Conservation (phyloP, 2,329 filamentous ascomycete species). For the Chaetomiaceae sp. region DNA sequence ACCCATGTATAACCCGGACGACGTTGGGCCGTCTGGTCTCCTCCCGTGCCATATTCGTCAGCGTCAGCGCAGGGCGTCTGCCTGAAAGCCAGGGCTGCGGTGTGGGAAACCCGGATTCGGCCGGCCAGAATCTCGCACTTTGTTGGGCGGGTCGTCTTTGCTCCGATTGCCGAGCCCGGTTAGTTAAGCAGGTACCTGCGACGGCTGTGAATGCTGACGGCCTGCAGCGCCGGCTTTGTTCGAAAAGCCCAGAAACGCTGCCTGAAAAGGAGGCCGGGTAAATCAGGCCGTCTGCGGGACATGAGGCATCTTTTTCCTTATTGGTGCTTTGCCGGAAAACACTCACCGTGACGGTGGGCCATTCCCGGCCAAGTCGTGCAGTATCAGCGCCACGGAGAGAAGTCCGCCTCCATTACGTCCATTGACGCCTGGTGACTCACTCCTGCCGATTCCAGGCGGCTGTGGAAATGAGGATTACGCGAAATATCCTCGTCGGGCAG, state of each 20-base stretch:
- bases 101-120: constrained; percentile 9
- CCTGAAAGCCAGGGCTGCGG: constrained; percentile 13
- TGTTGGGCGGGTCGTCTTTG: constrained; percentile 26
- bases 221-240: neutral
- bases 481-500: neutral
- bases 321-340: neutral
- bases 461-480: constrained; percentile 9
- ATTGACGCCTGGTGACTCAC: constrained; percentile 10
- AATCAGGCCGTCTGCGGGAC: too few species aligned
- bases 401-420: neutral
- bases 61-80: neutral
- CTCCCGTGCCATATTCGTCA: constrained; percentile 16
- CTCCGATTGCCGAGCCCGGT: constrained; percentile 25
- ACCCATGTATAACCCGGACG: constrained; percentile 11
- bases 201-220: too few species aligned
- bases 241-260: neutral
- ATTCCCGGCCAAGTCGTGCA: constrained; percentile 5
- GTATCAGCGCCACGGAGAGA: constrained; percentile 2
- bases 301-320: neutral
- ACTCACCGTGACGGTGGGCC: neutral
- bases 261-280: constrained; percentile 6
- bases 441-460: constrained; percentile 5
- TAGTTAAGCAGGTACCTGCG: constrained; percentile 17
- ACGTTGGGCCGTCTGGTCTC: constrained; percentile 6
- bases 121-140: constrained; percentile 17